Evolutionary conservation across 257 asterid genomes (phyloP), one percentile per base, ranked within the genome.

Genomic region (Solanum commersonii): DNA sequence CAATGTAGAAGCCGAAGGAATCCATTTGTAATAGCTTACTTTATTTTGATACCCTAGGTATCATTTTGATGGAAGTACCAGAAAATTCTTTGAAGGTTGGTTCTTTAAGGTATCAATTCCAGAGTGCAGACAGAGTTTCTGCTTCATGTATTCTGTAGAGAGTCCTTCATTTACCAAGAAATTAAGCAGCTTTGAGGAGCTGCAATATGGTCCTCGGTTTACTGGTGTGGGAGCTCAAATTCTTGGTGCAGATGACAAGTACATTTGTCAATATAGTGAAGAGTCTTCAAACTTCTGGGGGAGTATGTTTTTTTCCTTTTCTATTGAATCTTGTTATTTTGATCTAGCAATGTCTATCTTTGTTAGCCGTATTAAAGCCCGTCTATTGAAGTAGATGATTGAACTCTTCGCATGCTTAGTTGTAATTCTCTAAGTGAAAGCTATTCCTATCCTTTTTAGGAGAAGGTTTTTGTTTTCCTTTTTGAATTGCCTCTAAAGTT

Each of bases 211-310:
- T 40, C 86, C 94, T 88, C 93, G 98, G 88, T 96, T 94, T 88
- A 97, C 99, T 9, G 99, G 99, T 83, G 95, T 94, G 92, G 99
- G 99, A 29, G 98, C 98, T 84, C 99, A 97, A 87, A 94, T 97
- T 89, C 93, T 97, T n/a, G 99, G 99, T 84, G 96, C 99, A 63
- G 95, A 97, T 89, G 99, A 97, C 91, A 96, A 97, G 92, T 97
- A 94, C 90, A 96, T 96, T 89, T 97, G 98, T 91, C 99, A 97
- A 86, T 96, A 92, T 89, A 83, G 92, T 3, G 92, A 92, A 87
- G 98, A 93, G 88, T 96, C 99, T 81, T 88, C 65, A n/a, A 94
- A 94, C 91, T 97, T 97, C 87, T 97, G 99, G 99, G 99, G 93
- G 65, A 90, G 99, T 97, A 94, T 67, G 95, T 85, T 76, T 22